Conservation (phyloP, 2,329 filamentous ascomycete genomes). For the Colletotrichum graminicola region DNA sequence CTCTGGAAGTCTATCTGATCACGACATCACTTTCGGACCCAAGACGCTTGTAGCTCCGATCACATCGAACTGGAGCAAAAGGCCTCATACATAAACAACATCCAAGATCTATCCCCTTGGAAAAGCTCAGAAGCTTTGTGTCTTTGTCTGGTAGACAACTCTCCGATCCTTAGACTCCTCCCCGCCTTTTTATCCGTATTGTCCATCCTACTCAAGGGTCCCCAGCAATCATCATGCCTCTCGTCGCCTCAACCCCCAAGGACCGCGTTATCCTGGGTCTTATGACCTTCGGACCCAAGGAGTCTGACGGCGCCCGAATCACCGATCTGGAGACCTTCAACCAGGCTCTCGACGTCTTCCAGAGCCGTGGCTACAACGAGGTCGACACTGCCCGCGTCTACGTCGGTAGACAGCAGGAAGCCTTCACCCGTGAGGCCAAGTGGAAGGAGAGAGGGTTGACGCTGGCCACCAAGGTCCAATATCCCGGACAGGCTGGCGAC, state of each 20-base stretch:
- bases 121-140: background rate
- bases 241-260: slow-evolving; percentile 60
- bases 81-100: slow-evolving; percentile 10
- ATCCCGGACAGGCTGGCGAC: slow-evolving; percentile 69
- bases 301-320: slow-evolving; percentile 74
- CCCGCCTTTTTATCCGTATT: slow-evolving; percentile 2
- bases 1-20: slow-evolving; percentile 32
- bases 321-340: slow-evolving; percentile 76
- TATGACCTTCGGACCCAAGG: slow-evolving; percentile 84
- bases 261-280: slow-evolving; percentile 84
- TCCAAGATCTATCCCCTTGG: background rate
- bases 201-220: slow-evolving; percentile 20
- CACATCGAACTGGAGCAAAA: slow-evolving; percentile 4
- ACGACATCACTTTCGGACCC: slow-evolving; percentile 29
- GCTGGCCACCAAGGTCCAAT: slow-evolving; percentile 81
- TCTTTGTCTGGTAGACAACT: background rate
- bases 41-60: slow-evolving; percentile 7
- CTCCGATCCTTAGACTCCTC: background rate
- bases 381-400: slow-evolving; percentile 87
- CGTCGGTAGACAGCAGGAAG: slow-evolving; percentile 79
- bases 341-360: slow-evolving; percentile 79
- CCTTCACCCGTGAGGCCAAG: slow-evolving; percentile 77
- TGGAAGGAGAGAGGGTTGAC: slow-evolving; percentile 85
- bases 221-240: slow-evolving; percentile 57
- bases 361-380: slow-evolving; percentile 84